A percentile compares a stretch with the other conserved stretches of the same genome.
Evolutionary conservation across 208 protist species (phyloP).

Genomic region (Trichomonas gallinae): DNA sequence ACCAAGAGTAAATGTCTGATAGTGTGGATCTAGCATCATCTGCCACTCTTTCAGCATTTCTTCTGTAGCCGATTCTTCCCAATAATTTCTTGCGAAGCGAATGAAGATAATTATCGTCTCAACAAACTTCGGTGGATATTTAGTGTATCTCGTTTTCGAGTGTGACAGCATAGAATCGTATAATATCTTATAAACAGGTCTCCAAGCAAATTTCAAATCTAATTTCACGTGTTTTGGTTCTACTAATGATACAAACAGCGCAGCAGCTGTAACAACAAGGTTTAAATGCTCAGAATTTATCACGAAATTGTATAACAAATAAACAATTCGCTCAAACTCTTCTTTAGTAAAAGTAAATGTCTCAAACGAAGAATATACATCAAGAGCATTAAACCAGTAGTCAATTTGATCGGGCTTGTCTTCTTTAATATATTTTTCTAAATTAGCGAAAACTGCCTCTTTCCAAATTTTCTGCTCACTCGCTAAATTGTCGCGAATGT

Average conservation of each 20-base stretch:
- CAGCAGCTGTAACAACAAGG: neutral
- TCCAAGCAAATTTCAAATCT: neutral
- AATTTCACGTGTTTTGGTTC: neutral
- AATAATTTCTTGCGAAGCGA: neutral
- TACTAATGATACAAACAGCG: neutral
- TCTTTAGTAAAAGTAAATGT: neutral
- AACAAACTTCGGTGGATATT: neutral
- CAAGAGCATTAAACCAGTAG: neutral
- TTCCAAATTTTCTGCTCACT: neutral
- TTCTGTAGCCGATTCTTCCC: neutral
- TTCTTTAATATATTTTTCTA: neutral
- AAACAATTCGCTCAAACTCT: neutral
- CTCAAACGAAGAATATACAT: neutral
- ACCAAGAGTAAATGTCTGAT: neutral
- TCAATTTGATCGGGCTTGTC: neutral
- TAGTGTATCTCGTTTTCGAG: neutral
- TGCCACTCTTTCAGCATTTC: neutral
- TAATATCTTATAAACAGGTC: neutral
- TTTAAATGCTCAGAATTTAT: neutral
- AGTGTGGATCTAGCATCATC: neutral
- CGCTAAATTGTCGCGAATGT: neutral
- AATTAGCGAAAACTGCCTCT: neutral
- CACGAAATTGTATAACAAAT: neutral
- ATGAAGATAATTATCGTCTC: neutral
- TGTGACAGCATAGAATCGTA: neutral